Evolutionary conservation across 192 early-diverging fungal genomes (phyloP).

Genomic region (Rhizophagus sp.): DNA sequence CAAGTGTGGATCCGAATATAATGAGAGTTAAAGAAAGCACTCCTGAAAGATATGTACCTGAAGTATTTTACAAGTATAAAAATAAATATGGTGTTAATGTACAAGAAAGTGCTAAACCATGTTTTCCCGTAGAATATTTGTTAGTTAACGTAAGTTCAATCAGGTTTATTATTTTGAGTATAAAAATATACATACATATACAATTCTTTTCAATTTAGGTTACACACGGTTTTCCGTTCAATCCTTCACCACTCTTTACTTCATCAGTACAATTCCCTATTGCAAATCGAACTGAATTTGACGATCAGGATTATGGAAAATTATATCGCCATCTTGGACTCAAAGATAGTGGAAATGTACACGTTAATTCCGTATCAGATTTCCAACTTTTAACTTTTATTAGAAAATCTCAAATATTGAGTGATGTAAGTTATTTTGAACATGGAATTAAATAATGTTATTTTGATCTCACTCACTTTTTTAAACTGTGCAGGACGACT

Average conservation of each 20-base stretch:
- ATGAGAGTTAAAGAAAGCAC: conserved; percentile 82
- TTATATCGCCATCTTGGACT: conserved; percentile 56
- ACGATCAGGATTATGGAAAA: conserved; percentile 57
- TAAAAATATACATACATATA: neutral
- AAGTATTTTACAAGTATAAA: conserved; percentile 94
- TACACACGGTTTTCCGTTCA: conserved; percentile 89
- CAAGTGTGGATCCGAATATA: conserved; percentile 81
- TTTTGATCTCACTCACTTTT: too few species aligned
- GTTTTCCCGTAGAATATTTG: conserved; percentile 96
- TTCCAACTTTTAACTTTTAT: conserved; percentile 86
- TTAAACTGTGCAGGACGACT: conserved; percentile 43
- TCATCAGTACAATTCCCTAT: conserved; percentile 62
- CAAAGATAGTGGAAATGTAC: conserved; percentile 34
- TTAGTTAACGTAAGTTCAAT: conserved; percentile 76
- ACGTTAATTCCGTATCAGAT: conserved; percentile 67
- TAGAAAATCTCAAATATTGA: conserved; percentile 64
- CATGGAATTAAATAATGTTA: too few species aligned
- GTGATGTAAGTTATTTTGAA: conserved; percentile 26
- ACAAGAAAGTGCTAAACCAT: conserved; percentile 87
- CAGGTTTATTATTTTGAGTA: conserved; percentile 16
- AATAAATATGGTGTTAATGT: conserved; percentile 93
- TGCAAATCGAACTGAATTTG: conserved; percentile 73
- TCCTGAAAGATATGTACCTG: conserved; percentile 85
- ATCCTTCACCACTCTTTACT: conserved; percentile 74
- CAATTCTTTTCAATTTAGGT: conserved; percentile 44